phyloP scores from a whole-genome alignment of 805 yeast genomes.

The Candida nemodendra region DNA sequence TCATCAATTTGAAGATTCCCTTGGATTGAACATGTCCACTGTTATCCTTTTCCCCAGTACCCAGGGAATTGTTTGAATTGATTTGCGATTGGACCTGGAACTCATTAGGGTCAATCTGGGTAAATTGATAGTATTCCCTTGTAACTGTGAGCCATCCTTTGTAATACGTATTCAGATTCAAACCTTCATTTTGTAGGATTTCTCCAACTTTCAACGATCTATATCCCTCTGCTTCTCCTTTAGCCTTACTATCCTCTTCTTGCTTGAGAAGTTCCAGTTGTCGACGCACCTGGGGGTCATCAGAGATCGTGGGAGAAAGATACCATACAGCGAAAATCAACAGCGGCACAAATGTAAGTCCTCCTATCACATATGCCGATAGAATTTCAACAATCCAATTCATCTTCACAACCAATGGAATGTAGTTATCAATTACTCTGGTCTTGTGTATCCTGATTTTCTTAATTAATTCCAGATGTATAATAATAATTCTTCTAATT shows the following conservation, averaged over 20 bases:
- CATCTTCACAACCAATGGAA: too few relatives aligned
- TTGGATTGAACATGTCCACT: slow-evolving; percentile 4
- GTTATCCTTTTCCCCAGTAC: slow-evolving; percentile 6
- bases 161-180: slow-evolving; percentile 63
- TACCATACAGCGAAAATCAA: slow-evolving; percentile 40
- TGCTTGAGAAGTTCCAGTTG: slow-evolving; percentile 31
- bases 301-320: slow-evolving; percentile 36
- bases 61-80: slow-evolving; percentile 8
- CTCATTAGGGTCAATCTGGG: slow-evolving; percentile 36
- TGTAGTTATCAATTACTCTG: too few relatives aligned
- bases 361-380: slow-evolving; percentile 67
- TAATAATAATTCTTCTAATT: too few relatives aligned
- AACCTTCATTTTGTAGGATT: slow-evolving; percentile 55
- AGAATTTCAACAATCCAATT: slow-evolving; percentile 34
- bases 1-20: slow-evolving; percentile 21
- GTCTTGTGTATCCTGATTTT: too few relatives aligned
- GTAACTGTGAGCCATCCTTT: slow-evolving; percentile 87
- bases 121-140: slow-evolving; percentile 61
- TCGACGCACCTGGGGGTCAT: slow-evolving; percentile 20
- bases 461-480: too few relatives aligned
- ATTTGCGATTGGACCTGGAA: slow-evolving; percentile 21
- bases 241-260: slow-evolving; percentile 24
- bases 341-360: slow-evolving; percentile 74
- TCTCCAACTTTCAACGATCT: slow-evolving; percentile 54
- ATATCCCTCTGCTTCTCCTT: slow-evolving; percentile 29